Base-by-base conservation (phyloP, 257 asterid species). In the Handroanthus guayacan region DNA sequence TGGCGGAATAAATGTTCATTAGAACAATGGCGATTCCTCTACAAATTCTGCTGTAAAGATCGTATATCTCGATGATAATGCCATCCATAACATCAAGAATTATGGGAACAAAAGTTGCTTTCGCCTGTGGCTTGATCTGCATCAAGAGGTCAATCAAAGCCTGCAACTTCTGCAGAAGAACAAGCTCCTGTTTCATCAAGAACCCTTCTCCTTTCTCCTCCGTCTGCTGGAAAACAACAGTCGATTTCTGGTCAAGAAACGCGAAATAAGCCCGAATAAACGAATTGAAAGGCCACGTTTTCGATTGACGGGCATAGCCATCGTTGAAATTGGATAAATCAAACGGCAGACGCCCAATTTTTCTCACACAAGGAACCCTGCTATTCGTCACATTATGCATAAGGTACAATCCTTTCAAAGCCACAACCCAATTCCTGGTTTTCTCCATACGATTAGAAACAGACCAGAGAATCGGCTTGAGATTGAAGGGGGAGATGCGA, bases 291-390 rank as follows among this genome's bases (percentile, higher is more conserved):
- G 91, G 86, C 97, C 97, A 89, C 0, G 84, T 71, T 13, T 75
- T 82, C 0, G 78, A 71, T 0, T 75, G 82, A 2, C 71, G 72
- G 31, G 77, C 44, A 68, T 85, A 86, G 0, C 84, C 90, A 62
- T 89, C 97, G 5, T 17, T 68, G 79, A 95, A 92, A 74, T 72
- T 54, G 17, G 97, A 95, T 3, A 95, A 81, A 75, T 95, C 98
- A 58, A 92, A 92, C 2, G 98, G 99, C 39, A 95, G 78, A 31
- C 97, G 78, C 0, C 99, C 99, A 63, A 95, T 89, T 18, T 41
- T 68, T 5, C 66, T 77, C 4, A 85, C 86, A 60, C 84, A 86
- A 16, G 92, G 82, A 64, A 78, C 17, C n/a, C 78, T 68, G 9
- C 85, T 66, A 3, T 86, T 82, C 74, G 82, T 70, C 62, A 93